Conservation (phyloP, 805 yeast genomes). For the Candida succiphila region DNA sequence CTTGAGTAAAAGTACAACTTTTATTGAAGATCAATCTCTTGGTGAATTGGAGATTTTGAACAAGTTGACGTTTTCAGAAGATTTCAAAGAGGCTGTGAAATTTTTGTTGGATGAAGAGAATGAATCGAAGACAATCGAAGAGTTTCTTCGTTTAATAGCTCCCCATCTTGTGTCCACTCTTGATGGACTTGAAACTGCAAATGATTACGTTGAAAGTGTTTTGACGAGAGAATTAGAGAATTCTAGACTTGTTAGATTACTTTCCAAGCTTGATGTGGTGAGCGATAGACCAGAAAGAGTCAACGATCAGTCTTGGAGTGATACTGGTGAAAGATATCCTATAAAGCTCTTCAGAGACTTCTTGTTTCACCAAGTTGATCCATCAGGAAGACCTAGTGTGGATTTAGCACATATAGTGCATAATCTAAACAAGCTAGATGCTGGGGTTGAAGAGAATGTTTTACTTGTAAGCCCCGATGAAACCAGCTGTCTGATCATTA, state of each 20-base stretch:
- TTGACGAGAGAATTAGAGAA: constrained; percentile 76
- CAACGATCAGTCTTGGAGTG: constrained; percentile 53
- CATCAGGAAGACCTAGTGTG: constrained; percentile 62
- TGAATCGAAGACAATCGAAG: constrained; percentile 16
- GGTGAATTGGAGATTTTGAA: constrained; percentile 15
- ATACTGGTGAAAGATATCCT: constrained; percentile 66
- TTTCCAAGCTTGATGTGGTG: constrained; percentile 73
- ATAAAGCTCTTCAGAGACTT: constrained; percentile 71
- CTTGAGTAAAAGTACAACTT: constrained; percentile 31
- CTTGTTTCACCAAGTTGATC: constrained; percentile 79
- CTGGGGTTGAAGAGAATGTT: constrained; percentile 78
- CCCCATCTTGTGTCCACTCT: constrained; percentile 35
- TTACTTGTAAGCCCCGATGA: constrained; percentile 79
- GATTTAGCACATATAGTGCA: constrained; percentile 77
- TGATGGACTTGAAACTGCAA: constrained; percentile 38
- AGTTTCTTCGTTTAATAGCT: constrained; percentile 29
- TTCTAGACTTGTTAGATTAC: constrained; percentile 71
- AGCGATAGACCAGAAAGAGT: constrained; percentile 63
- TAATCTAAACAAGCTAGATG: constrained; percentile 81
- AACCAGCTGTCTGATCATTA: constrained; percentile 72
- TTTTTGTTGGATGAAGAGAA: constrained; percentile 22
- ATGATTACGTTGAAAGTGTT: constrained; percentile 52
- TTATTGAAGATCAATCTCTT: constrained; percentile 9
- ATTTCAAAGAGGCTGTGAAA: constrained; percentile 33
- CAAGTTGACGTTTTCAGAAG: constrained; percentile 28